A percentile compares a stretch with the other conserved stretches of the same genome.
Conservation (phyloP, 139 green algal genomes). For the Astrephomene gubernaculifera region DNA sequence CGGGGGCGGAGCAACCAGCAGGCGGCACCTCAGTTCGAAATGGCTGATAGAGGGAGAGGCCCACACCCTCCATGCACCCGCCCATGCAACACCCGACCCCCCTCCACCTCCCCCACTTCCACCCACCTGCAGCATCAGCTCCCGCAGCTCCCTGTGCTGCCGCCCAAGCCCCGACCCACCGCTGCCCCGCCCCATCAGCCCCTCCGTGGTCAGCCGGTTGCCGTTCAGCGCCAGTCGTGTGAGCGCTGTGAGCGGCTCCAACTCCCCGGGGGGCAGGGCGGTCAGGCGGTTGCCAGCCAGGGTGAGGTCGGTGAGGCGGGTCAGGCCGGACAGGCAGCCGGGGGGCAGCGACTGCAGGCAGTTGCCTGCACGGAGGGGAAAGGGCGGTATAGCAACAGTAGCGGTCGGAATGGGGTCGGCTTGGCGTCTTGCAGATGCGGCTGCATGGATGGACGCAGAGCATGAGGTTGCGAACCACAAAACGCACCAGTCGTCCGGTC, state of each 20-base stretch:
- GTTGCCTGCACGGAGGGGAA: constrained; percentile 29
- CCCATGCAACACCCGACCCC: too few species aligned
- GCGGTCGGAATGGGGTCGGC: too few species aligned
- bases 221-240: constrained; percentile 43
- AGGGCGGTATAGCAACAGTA: too few species aligned
- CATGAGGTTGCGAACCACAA: too few species aligned
- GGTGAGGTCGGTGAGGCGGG: constrained; percentile 69
- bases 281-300: constrained; percentile 81
- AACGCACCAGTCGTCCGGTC: too few species aligned
- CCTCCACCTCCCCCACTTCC: too few species aligned
- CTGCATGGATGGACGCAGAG: too few species aligned
- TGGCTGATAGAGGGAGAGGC: too few species aligned
- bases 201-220: constrained; percentile 30
- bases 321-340: constrained; percentile 52
- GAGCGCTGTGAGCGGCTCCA: constrained; percentile 14
- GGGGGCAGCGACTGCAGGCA: not conserved
- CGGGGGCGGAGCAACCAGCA: too few species aligned
- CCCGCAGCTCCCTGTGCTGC: not conserved
- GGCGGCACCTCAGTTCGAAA: too few species aligned
- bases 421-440: too few species aligned
- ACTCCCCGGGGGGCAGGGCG: constrained; percentile 56
- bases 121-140: constrained; percentile 37
- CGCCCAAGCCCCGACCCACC: not conserved
- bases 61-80: too few species aligned
- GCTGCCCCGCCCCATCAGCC: not conserved